Conservation (phyloP, 139 green algal species). For the Coelastrella sp. region DNA sequence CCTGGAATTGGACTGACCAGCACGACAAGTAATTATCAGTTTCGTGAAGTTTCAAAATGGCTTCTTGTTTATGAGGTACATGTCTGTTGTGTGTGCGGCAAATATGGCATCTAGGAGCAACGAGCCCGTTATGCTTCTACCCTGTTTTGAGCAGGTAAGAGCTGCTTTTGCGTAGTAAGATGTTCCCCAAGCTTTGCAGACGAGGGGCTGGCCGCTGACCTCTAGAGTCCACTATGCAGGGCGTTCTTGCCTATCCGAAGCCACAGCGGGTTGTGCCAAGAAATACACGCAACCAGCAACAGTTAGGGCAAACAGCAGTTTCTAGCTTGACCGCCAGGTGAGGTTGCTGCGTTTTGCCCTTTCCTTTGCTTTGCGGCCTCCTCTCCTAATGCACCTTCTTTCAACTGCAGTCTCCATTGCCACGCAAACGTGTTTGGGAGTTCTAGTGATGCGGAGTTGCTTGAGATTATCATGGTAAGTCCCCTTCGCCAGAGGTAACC, state of each 20-base stretch:
- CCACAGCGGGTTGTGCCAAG: conserved; percentile 2
- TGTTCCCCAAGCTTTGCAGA: too few relatives aligned
- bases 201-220: too few relatives aligned
- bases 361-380: neutral
- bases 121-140: neutral
- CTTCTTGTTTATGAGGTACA: too few relatives aligned
- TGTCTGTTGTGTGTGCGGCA: too few relatives aligned
- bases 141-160: neutral
- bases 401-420: conserved; percentile 5
- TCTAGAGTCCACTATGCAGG: neutral
- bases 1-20: too few relatives aligned
- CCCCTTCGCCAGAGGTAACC: neutral
- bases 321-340: neutral
- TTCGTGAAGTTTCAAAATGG: too few relatives aligned
- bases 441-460: conserved; percentile 36
- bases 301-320: neutral
- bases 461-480: conserved; percentile 44
- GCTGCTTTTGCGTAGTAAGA: neutral
- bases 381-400: neutral
- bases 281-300: neutral
- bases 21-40: too few relatives aligned
- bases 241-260: conserved; percentile 19
- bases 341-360: neutral
- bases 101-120: conserved; percentile 4
- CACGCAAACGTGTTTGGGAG: conserved; percentile 24